Evolutionary conservation across 2,329 filamentous ascomycete genomes (phyloP), one percentile per base, ranked within the genome.

Genomic region (Diaporthe vexans): DNA sequence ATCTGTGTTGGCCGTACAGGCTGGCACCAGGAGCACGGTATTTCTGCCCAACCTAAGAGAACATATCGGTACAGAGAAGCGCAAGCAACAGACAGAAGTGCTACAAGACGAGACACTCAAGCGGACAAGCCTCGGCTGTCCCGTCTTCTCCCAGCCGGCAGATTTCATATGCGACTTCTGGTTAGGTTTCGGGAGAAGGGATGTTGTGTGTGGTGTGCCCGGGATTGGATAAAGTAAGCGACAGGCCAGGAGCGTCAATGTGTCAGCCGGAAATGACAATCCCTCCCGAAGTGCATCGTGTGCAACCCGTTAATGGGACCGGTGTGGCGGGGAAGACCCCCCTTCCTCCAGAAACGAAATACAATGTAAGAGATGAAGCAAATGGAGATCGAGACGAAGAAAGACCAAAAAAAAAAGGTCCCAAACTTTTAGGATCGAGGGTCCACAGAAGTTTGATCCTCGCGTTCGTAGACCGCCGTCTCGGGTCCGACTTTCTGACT

Each of bases 91-190:
- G 76, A 78, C 80, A 69, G 80, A 78, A 17, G 83, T 86, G 57
- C 79, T 87, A 4, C 79, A 83, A 58, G 82, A 80, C 17, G 80
- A 86, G 17, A 82, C 86, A 24, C 74, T 81, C 4, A 84, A 86
- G 76, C 84, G 82, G 51, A 79, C 83, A 24, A 83, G 81, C 67
- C 79, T 87, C 35, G 86, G 85, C 15, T 85, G 86, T 73, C 70
- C 83, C 24, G 69, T 87, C 9, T 78, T 87, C 43, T 87, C 85
- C 6, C 85, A 87, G 68, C 84, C 84, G 0, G 79, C 79, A 10
- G 84, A 86, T 21, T 51, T 69, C n/a, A 52, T 13, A 9, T 75
- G 65, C 21, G 24, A 26, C 8, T 75, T 70, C 56, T 56, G 54
- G 1, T 40, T 52, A 51, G 46, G 21, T 8, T 37, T 9, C 24